phyloP scores from a whole-genome alignment of 139 green algal genomes.

The Coelastrella sp. region DNA sequence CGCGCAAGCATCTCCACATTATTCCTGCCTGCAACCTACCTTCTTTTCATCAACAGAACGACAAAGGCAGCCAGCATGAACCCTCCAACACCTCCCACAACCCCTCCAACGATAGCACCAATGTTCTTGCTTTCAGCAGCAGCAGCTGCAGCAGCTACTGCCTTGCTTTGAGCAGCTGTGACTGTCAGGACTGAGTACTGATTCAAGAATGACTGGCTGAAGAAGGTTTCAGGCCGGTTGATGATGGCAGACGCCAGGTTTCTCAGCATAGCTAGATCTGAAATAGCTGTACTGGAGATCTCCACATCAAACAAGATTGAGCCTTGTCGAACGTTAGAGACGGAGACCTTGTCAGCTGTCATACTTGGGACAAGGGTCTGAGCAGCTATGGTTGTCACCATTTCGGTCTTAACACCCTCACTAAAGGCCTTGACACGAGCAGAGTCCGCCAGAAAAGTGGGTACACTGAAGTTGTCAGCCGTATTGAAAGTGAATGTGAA shows the following conservation, averaged over 20 bases:
- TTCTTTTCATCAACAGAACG: neutral
- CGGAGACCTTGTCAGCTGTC: neutral
- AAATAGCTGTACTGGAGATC: neutral
- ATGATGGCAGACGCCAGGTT: neutral
- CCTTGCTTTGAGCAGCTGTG: neutral
- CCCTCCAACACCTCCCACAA: conserved; percentile 1
- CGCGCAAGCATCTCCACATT: too few species aligned
- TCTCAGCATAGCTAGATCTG: neutral
- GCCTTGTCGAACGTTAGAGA: conserved; percentile 2
- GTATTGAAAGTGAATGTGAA: neutral
- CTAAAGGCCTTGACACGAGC: neutral
- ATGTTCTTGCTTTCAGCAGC: neutral
- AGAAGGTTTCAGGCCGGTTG: neutral
- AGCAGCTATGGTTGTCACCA: neutral
- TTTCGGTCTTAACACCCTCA: neutral
- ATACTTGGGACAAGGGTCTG: neutral
- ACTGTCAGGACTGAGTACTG: neutral
- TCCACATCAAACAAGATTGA: neutral
- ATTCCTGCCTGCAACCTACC: too few species aligned
- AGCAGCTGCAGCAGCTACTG: neutral
- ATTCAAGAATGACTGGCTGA: neutral
- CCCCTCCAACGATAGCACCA: conserved; percentile 20
- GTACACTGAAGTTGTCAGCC: neutral
- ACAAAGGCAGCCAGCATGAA: neutral
- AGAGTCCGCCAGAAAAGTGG: neutral